Evolutionary conservation across 2,329 filamentous ascomycete genomes (phyloP).

Genomic region (Pseudomassariella vexata): DNA sequence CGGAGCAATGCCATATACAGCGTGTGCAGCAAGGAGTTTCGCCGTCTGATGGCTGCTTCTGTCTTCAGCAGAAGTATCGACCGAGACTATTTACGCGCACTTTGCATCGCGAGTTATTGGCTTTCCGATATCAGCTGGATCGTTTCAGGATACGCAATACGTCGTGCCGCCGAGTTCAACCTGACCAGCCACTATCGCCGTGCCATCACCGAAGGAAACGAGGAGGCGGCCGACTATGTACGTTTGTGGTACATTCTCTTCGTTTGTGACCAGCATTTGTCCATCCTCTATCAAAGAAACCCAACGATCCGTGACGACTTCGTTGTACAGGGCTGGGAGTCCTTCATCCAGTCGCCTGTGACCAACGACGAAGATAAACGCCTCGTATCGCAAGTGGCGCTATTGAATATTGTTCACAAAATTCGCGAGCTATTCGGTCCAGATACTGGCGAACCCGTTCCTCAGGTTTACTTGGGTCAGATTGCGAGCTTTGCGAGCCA

Average conservation of each 20-base stretch:
- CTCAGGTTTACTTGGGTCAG: conserved; percentile 44
- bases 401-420: conserved; percentile 52
- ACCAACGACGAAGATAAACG: conserved; percentile 50
- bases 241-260: conserved; percentile 53
- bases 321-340: conserved; percentile 51
- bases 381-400: conserved; percentile 50
- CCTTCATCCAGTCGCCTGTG: conserved; percentile 44
- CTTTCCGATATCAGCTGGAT: conserved; percentile 58
- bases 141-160: conserved; percentile 48
- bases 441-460: conserved; percentile 45
- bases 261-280: conserved; percentile 51
- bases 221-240: conserved; percentile 45
- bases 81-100: conserved; percentile 49
- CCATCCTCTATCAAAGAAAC: conserved; percentile 54
- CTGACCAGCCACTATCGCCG: conserved; percentile 35
- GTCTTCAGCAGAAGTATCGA: conserved; percentile 29
- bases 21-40: conserved; percentile 15
- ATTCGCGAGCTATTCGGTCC: conserved; percentile 49
- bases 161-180: conserved; percentile 42
- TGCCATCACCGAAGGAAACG: conserved; percentile 29
- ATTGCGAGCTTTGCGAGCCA: conserved; percentile 25
- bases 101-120: conserved; percentile 59
- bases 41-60: conserved; percentile 16
- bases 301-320: conserved; percentile 53
- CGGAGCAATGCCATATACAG: conserved; percentile 12